Base-by-base conservation (phyloP, 352 stramenopile genomes). In the Globisporangium barbulae region DNA sequence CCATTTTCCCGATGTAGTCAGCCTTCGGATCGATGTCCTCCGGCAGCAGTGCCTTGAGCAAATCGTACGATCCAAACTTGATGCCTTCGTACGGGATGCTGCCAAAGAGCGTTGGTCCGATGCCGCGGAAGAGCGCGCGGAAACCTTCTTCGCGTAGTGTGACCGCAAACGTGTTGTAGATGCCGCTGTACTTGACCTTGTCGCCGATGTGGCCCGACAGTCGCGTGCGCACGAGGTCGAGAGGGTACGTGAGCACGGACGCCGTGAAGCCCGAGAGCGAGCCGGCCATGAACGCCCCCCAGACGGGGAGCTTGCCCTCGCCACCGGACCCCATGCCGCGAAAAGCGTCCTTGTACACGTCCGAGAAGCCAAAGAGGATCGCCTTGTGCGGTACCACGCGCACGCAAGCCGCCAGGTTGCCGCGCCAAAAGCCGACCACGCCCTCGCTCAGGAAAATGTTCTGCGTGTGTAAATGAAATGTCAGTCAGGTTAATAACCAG, bases 341-440 rank as follows among this genome's bases (percentile, higher is more conserved):
- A 63, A 94, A 84, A 6, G 87, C 42, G 52, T 92, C 83, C 68
- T 96, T 96, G 74, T 94, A 96, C 13, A 89, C 78, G 73, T 96
- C 89, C 28, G 87, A 94, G 59, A 85, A 94, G 45, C 77, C 84
- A 65, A 96, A 96, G 52, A 92, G 74, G 13, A 93, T 73, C 5
- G 82, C 85, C 48, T 92, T 93, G 68, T 91, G 81, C 6, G 85
- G 85, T 41, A 93, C 71, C n/a, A 93, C 79, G 33, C 85, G 80
- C 68, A 92, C 81, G 42, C 85, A 93, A 31, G 83, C 83, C 2
- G 85, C 81, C 50, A 79, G 61, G 63, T 93, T 93, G 64, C 85
- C 85, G 4, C 85, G 76, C 83, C 83, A 93, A 59, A 91, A 93
- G 52, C 85, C 85, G 28, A 81, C 8, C 10, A 85, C 21, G 15